Percentiles rank a stretch among this genome's conserved stretches.
These are phyloP conservation scores for Daldinia childiae DNA, from an alignment of 495 filamentous ascomycete genomes.

Conservation along the genomic window DNA sequence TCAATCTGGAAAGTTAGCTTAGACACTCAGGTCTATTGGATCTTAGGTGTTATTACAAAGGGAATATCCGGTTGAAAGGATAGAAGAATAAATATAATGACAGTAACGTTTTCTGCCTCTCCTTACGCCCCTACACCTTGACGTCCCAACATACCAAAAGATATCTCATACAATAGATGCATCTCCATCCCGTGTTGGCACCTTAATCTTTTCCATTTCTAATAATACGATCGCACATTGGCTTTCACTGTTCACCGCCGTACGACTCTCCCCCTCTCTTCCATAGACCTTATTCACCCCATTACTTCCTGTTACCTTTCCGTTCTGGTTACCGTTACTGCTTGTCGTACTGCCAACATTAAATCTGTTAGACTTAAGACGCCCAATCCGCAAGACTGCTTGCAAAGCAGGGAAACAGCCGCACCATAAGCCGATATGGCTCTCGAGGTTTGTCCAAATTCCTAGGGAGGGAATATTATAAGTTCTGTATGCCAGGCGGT, in stretches of 20 bases:
- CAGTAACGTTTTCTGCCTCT: neutral
- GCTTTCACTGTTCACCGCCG: constrained; percentile 29
- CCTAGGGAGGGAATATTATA: constrained; percentile 42
- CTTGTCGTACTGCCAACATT: constrained; percentile 26
- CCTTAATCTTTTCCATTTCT: constrained; percentile 13
- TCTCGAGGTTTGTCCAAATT: constrained; percentile 49
- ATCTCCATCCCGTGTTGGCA: neutral
- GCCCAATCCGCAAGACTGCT: constrained; percentile 41
- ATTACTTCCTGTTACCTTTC: neutral
- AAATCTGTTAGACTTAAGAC: constrained; percentile 19
- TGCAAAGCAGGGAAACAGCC: constrained; percentile 48
- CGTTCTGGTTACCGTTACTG: neutral
- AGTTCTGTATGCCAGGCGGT: constrained; percentile 13
- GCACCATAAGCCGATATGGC: constrained; percentile 50
- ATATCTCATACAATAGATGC: constrained; percentile 11
- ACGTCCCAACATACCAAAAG: neutral
- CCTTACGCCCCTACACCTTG: neutral
- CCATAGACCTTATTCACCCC: constrained; percentile 8
- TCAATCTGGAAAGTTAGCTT: neutral
- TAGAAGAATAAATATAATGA: neutral
- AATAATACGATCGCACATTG: constrained; percentile 27
- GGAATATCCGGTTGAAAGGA: constrained; percentile 1
- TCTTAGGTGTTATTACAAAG: constrained; percentile 7
- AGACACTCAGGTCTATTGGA: neutral
- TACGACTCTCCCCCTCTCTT: neutral